phyloP scores from a whole-genome alignment of 768 basidiomycete species.

The Lentinula raphanica region DNA sequence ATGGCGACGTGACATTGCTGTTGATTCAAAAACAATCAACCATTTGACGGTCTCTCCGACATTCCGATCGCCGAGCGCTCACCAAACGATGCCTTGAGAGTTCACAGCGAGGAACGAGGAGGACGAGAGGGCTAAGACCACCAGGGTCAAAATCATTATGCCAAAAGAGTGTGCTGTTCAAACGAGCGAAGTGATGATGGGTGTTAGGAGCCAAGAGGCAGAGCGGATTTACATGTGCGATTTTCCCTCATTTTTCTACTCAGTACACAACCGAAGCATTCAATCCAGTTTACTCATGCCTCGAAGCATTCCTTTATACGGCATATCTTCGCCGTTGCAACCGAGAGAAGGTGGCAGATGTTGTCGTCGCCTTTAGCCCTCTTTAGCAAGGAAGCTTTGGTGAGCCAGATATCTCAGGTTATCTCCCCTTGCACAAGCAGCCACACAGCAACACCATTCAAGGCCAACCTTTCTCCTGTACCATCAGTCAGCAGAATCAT shows the following conservation, averaged over 20 bases:
- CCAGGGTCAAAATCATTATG: constrained; percentile 6
- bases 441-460: background rate
- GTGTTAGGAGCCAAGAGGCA: background rate
- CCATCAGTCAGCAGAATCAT: no score
- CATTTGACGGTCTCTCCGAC: background rate
- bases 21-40: background rate
- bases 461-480: no score
- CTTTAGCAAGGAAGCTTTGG: no score
- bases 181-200: background rate
- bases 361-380: no score
- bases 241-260: background rate
- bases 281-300: no score
- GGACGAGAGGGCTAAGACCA: constrained; percentile 5
- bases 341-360: no score
- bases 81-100: constrained; percentile 11
- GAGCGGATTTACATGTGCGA: background rate
- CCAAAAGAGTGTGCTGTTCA: background rate
- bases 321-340: no score
- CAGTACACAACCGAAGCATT: no score
- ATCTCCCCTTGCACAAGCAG: no score
- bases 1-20: constrained; percentile 41
- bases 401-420: no score
- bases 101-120: background rate
- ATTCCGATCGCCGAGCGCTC: background rate
- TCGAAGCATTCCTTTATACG: no score